Percentiles rank a stretch among this genome's conserved stretches.
phyloP scores from a whole-genome alignment of 2,329 filamentous ascomycete genomes.

The Ramularia endophylla region DNA sequence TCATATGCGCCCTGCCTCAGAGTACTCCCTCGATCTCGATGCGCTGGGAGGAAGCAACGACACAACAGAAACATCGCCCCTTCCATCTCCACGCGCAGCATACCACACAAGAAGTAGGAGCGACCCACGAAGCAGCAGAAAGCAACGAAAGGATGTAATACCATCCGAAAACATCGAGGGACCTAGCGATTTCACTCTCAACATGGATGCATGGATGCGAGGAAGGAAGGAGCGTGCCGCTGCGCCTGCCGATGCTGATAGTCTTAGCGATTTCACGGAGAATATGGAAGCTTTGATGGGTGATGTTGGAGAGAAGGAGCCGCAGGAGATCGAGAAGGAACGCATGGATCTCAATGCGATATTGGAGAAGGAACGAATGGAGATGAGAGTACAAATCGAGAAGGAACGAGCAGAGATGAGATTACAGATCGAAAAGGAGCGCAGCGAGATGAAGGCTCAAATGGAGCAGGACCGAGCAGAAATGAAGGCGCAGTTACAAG shows the following conservation, averaged over 20 bases:
- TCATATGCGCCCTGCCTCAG: slow-evolving; percentile 18
- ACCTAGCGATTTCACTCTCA: slow-evolving; percentile 33
- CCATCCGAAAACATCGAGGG: slow-evolving; percentile 34
- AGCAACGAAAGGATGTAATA: slow-evolving; percentile 19
- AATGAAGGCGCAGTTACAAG: too few species aligned
- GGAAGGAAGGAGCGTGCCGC: slow-evolving; percentile 20
- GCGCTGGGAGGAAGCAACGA: slow-evolving; percentile 22
- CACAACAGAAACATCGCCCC: slow-evolving; percentile 3
- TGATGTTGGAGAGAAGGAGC: background rate
- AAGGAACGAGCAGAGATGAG: too few species aligned
- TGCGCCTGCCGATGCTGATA: too few species aligned
- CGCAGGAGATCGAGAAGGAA: slow-evolving; percentile 2
- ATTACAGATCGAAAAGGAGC: too few species aligned
- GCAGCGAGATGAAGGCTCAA: too few species aligned
- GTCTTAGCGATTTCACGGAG: slow-evolving; percentile 8
- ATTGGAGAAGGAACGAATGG: too few species aligned
- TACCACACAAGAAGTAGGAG: too few species aligned
- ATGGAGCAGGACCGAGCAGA: too few species aligned
- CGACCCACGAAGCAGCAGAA: too few species aligned
- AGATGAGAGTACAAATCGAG: too few species aligned
- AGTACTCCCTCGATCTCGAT: slow-evolving; percentile 31
- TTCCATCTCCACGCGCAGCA: slow-evolving; percentile 19
- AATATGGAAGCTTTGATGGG: background rate
- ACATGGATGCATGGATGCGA: slow-evolving; percentile 31
- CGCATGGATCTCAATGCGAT: too few species aligned